These are phyloP conservation scores for Niveomyces coronatus DNA, from an alignment of 2,329 filamentous ascomycete genomes.

Conservation along the genomic window DNA sequence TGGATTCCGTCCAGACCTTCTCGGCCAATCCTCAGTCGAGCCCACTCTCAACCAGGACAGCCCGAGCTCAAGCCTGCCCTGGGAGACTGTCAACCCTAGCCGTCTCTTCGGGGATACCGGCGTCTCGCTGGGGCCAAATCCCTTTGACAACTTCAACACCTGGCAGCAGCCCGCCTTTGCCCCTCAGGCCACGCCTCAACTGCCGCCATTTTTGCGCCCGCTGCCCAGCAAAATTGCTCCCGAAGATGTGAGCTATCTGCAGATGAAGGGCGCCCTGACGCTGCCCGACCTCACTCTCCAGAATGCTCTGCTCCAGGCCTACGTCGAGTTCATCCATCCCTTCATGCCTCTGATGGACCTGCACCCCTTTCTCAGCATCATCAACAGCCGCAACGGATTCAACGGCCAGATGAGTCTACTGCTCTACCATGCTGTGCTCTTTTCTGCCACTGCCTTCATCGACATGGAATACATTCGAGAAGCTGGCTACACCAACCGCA, in stretches of 20 bases:
- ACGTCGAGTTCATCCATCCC: constrained; percentile 82
- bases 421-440: constrained; percentile 91
- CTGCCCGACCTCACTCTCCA: constrained; percentile 62
- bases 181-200: constrained; percentile 27
- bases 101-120: constrained; percentile 27
- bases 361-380: constrained; percentile 46
- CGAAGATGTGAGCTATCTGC: constrained; percentile 76
- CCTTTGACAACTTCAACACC: too few relatives aligned
- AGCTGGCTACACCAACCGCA: constrained; percentile 68
- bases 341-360: constrained; percentile 84
- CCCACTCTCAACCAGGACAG: constrained; percentile 8
- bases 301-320: constrained; percentile 71
- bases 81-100: constrained; percentile 23
- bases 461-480: constrained; percentile 66
- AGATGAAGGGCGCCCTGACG: constrained; percentile 72
- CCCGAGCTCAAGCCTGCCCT: constrained; percentile 12
- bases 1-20: constrained; percentile 9
- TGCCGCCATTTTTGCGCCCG: constrained; percentile 65
- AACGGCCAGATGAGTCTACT: constrained; percentile 70
- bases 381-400: constrained; percentile 57
- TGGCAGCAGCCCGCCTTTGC: too few relatives aligned
- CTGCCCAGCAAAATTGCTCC: constrained; percentile 65
- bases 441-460: constrained; percentile 79
- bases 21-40: constrained; percentile 5
- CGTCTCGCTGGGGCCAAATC: too few relatives aligned